Evolutionary conservation across 2,329 filamentous ascomycete species (phyloP).

Genomic region (Aspergillus caelatus): DNA sequence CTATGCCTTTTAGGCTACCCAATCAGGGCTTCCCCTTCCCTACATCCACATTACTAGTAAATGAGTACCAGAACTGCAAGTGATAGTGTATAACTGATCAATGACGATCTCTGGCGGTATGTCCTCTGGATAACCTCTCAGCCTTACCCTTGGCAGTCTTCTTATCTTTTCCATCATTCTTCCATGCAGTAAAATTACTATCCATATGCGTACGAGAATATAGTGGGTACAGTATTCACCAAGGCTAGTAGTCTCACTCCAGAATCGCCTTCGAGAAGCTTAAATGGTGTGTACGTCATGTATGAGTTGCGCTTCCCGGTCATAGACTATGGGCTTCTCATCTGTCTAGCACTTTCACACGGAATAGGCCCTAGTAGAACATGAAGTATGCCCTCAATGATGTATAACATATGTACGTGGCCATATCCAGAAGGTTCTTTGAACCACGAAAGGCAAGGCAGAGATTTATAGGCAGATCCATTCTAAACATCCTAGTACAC

Average conservation of each 20-base stretch:
- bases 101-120: conserved; percentile 1
- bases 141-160: background rate
- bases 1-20: background rate
- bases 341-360: background rate
- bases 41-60: background rate
- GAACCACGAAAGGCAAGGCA: background rate
- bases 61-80: background rate
- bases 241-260: background rate
- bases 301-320: background rate
- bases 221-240: background rate
- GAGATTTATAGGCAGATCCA: background rate
- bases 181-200: background rate
- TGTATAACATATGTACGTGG: too few relatives aligned
- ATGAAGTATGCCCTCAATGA: background rate
- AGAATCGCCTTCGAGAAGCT: background rate
- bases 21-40: background rate
- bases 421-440: background rate
- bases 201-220: background rate
- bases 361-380: background rate
- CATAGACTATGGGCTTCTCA: too few relatives aligned
- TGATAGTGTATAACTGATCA: background rate
- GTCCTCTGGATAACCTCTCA: background rate
- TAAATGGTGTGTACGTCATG: background rate
- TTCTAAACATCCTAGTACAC: too few relatives aligned
- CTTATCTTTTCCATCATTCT: background rate